A percentile compares a stretch with the other conserved stretches of the same genome.
phyloP scores from a whole-genome alignment of 108 stramenopile genomes.

The Cyclotella distinguenda region DNA sequence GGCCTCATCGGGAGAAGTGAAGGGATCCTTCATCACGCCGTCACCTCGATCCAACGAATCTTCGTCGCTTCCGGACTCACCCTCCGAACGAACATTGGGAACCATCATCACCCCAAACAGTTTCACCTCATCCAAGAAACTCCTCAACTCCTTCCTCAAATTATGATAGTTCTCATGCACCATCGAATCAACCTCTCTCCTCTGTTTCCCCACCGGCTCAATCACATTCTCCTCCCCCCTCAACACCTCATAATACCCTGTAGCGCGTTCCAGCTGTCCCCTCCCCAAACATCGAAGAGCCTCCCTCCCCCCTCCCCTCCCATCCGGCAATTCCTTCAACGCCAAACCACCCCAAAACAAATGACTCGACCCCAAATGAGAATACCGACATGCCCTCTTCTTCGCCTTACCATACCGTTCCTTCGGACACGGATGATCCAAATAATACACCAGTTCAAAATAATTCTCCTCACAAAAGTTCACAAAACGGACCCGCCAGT shows the following conservation, averaged over 20 bases:
- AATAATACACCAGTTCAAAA: conserved; percentile 26
- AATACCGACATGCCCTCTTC: conserved; percentile 12
- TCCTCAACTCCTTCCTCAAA: conserved; percentile 44
- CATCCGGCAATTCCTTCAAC: conserved; percentile 26
- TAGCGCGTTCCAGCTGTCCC: conserved; percentile 25
- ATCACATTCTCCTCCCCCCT: conserved; percentile 11
- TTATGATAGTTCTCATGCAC: conserved; percentile 49
- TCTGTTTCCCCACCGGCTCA: neutral
- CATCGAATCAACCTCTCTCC: conserved; percentile 12
- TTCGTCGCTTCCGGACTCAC: conserved; percentile 21
- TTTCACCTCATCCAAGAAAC: conserved; percentile 44
- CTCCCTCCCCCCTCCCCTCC: conserved; percentile 7
- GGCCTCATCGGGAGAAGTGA: conserved; percentile 18
- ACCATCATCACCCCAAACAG: conserved; percentile 40
- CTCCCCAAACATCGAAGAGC: conserved; percentile 32
- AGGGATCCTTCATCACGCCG: too few relatives aligned
- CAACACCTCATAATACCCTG: conserved; percentile 16
- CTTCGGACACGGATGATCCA: conserved; percentile 29
- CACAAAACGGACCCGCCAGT: conserved; percentile 44
- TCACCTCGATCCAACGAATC: too few relatives aligned
- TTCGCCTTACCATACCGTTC: neutral
- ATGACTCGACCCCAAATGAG: conserved; percentile 34
- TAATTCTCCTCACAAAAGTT: conserved; percentile 29
- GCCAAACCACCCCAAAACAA: conserved; percentile 40
- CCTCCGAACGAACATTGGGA: conserved; percentile 8